These are phyloP conservation scores for Musa balbisiana DNA, from an alignment of 202 grass and related monocot genomes.

Conservation along the genomic window DNA sequence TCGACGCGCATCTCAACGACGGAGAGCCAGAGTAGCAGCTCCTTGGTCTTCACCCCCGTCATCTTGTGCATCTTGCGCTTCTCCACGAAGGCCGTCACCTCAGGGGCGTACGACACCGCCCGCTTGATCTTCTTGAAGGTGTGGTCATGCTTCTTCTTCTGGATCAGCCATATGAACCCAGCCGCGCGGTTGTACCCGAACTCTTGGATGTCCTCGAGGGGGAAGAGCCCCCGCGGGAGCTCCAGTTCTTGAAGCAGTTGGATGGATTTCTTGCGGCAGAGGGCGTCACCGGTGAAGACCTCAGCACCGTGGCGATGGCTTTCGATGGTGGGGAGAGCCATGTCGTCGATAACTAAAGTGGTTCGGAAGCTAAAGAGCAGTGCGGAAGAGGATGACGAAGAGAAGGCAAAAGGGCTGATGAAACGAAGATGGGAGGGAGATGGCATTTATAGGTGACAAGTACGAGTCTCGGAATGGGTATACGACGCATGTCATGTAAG, in stretches of 20 bases:
- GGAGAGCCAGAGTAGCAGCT: slow-evolving; percentile 3
- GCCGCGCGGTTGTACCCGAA: neutral
- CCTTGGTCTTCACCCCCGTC: slow-evolving; percentile 5
- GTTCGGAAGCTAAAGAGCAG: neutral
- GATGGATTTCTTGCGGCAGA: slow-evolving; percentile 1
- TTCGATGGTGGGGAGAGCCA: neutral
- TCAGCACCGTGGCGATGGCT: neutral
- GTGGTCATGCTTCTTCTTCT: slow-evolving; percentile 13
- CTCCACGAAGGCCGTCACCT: slow-evolving; percentile 2
- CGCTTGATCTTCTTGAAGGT: slow-evolving; percentile 17
- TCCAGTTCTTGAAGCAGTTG: neutral
- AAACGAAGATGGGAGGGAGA: too few species aligned
- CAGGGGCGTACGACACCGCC: neutral
- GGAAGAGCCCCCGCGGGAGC: neutral
- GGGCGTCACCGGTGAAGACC: neutral
- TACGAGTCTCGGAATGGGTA: too few species aligned
- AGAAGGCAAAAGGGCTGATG: too few species aligned
- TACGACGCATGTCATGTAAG: too few species aligned
- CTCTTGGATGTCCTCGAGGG: neutral
- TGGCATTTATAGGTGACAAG: too few species aligned
- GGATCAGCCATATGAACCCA: neutral
- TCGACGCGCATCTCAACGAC: slow-evolving; percentile 4
- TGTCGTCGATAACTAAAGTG: too few species aligned
- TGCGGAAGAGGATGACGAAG: too few species aligned
- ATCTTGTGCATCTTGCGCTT: slow-evolving; percentile 4